phyloP scores from a whole-genome alignment of 208 protist species.

The Trypanosoma melophagium region DNA sequence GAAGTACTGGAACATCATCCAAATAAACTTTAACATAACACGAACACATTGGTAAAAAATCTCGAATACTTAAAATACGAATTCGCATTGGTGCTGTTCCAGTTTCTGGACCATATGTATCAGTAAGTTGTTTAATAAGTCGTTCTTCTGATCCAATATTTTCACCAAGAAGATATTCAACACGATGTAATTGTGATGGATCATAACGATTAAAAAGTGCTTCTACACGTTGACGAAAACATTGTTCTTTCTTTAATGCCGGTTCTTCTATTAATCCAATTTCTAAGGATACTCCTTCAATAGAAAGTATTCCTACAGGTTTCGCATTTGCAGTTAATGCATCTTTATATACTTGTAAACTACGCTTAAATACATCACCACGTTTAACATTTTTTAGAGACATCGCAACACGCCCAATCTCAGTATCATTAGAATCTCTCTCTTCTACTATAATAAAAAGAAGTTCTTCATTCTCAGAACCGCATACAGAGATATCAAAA shows the following conservation, averaged over 20 bases:
- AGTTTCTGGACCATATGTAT: conserved; percentile 29
- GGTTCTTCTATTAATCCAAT: conserved; percentile 38
- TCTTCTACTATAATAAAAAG: conserved; percentile 59
- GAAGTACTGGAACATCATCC: conserved; percentile 47
- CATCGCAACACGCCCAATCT: conserved; percentile 59
- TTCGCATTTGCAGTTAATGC: conserved; percentile 44
- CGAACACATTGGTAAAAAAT: conserved; percentile 34
- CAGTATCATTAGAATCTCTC: conserved; percentile 38
- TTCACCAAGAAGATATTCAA: conserved; percentile 59
- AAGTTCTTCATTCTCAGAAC: conserved; percentile 40
- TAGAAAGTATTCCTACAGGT: conserved; percentile 39
- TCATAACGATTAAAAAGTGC: conserved; percentile 40
- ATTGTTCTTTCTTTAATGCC: conserved; percentile 16
- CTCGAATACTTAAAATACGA: conserved; percentile 55
- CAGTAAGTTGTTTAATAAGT: conserved; percentile 33
- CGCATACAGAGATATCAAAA: conserved; percentile 45
- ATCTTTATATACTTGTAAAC: conserved; percentile 48
- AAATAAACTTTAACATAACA: conserved; percentile 81
- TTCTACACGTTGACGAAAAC: conserved; percentile 27
- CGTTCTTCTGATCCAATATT: conserved; percentile 33
- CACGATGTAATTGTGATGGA: conserved; percentile 63
- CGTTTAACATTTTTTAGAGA: conserved; percentile 41
- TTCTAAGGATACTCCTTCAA: conserved; percentile 57
- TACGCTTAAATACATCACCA: conserved; percentile 24
- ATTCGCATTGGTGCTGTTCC: conserved; percentile 68